phyloP scores from a whole-genome alignment of 441 rosid genomes.

The Populus hybrid region DNA sequence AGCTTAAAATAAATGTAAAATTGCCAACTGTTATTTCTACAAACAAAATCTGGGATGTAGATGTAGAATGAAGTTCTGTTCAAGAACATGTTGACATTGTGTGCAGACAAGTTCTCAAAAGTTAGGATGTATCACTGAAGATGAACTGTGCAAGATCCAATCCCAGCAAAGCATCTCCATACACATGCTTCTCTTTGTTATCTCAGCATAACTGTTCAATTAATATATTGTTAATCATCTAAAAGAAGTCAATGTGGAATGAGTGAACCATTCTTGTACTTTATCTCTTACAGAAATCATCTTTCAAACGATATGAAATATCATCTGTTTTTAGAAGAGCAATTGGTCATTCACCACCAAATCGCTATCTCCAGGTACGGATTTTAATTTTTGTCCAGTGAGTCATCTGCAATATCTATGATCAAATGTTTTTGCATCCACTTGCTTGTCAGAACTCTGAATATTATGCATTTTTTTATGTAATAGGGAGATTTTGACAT shows the following conservation, averaged over 20 bases:
- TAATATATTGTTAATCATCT: constrained; percentile 11
- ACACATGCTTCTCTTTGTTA: background rate
- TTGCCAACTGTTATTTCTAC: background rate
- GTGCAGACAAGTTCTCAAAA: background rate
- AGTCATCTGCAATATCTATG: background rate
- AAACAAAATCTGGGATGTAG: background rate
- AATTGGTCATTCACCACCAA: constrained; percentile 95
- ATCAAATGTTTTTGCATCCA: background rate
- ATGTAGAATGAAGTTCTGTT: background rate
- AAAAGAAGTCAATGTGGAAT: background rate
- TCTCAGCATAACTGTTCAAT: background rate
- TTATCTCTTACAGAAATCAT: constrained; percentile 55
- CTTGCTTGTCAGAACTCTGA: background rate
- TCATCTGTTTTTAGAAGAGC: constrained; percentile 85
- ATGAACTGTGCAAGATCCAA: background rate
- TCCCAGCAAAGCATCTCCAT: background rate
- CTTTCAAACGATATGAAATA: constrained; percentile 87
- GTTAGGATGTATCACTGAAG: background rate
- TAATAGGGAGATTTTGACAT: constrained; percentile 93
- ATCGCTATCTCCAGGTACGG: constrained; percentile 78
- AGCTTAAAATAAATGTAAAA: background rate
- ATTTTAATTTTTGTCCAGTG: background rate
- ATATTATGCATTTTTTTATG: constrained; percentile 5
- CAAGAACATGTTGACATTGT: background rate
- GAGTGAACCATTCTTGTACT: constrained; percentile 7